Evolutionary conservation across 2,329 filamentous ascomycete genomes (phyloP).

Genomic region (Scedosporium boydii): DNA sequence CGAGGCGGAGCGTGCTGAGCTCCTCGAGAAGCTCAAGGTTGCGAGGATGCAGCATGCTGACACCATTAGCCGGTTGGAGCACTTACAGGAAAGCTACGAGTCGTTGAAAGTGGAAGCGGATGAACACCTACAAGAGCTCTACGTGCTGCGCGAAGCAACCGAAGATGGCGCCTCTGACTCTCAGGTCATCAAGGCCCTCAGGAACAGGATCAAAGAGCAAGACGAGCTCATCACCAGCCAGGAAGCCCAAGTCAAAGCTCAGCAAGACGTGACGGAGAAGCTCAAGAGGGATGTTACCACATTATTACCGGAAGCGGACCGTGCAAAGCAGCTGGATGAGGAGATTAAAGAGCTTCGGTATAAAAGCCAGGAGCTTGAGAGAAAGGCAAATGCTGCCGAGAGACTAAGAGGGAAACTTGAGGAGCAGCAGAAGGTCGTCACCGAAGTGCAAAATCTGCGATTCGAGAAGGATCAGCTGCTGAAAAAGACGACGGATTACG

Average conservation of each 20-base stretch:
- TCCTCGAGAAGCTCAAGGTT: constrained; percentile 40
- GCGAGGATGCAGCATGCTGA: constrained; percentile 49
- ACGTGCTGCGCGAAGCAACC: constrained; percentile 38
- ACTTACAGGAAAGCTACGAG: constrained; percentile 53
- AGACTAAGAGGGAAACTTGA: constrained; percentile 53
- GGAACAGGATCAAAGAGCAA: constrained; percentile 52
- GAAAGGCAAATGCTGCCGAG: constrained; percentile 54
- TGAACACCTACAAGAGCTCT: constrained; percentile 43
- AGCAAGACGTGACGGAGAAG: constrained; percentile 29
- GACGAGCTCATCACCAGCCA: constrained; percentile 63
- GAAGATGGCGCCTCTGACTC: constrained; percentile 42
- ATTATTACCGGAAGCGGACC: constrained; percentile 35
- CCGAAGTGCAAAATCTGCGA: constrained; percentile 44
- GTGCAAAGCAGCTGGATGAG: constrained; percentile 44
- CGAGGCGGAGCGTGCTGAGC: constrained; percentile 44
- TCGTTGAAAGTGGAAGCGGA: constrained; percentile 55
- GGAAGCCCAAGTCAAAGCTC: constrained; percentile 54
- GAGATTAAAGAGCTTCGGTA: constrained; percentile 50
- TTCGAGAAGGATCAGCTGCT: constrained; percentile 45
- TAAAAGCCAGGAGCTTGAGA: constrained; percentile 47
- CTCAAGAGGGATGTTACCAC: constrained; percentile 38
- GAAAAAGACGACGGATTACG: constrained; percentile 29
- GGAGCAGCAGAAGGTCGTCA: constrained; percentile 42
- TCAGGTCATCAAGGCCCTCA: constrained; percentile 42
- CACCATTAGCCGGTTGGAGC: constrained; percentile 48